Evolutionary conservation across 2,329 filamentous ascomycete genomes (phyloP), one percentile per base, ranked within the genome.

Genomic region (Botrytis byssoidea): DNA sequence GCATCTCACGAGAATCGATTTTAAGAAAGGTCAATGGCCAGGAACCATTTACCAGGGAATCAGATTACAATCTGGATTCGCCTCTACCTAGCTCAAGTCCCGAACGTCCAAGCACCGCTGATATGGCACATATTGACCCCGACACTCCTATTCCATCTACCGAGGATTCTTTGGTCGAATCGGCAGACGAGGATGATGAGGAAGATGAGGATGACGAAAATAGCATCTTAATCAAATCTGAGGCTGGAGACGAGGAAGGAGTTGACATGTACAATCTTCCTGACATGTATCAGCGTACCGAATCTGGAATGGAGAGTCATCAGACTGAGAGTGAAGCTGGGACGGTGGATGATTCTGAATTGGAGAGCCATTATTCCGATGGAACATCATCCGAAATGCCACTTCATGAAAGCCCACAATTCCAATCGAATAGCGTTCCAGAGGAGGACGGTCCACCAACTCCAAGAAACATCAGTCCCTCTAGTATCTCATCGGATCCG

Each of bases 1-100:
- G 92, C 72, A 97, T 98, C 80, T 98, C 95, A 14, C 90, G 95
- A 55, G 96, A 98, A 81, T 97, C 95, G 0, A 98, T 98, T 78
- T 85, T 98, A 78, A 91, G 93, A 71, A 94, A 95, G 75, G 91
- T 98, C 72, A 93, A 96, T 81, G 93, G 87, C 65, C 77, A 84
- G 60, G 79, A 86, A 74, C 78, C 83, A 66, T 85, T 88, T 63
- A 88, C 90, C 32, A 83, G 85, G 74, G 86, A 90, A 71, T 89
- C 90, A 6, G 88, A 90, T 73, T 91, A 89, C 76, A 88, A 88
- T 78, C 89, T 91, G 78, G 90, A 89, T 5, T 90, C 90, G 3
- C 88, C 89, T 1, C 83, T 85, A n/a, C 85, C 87, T 3, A 87
- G 86, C 75, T 89, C 88, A 3, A 90, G 84, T 77, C 87, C 89